Percentiles rank a stretch among this genome's conserved stretches.
phyloP scores from a whole-genome alignment of 345 rosid species.

The Eucalyptus marginata region DNA sequence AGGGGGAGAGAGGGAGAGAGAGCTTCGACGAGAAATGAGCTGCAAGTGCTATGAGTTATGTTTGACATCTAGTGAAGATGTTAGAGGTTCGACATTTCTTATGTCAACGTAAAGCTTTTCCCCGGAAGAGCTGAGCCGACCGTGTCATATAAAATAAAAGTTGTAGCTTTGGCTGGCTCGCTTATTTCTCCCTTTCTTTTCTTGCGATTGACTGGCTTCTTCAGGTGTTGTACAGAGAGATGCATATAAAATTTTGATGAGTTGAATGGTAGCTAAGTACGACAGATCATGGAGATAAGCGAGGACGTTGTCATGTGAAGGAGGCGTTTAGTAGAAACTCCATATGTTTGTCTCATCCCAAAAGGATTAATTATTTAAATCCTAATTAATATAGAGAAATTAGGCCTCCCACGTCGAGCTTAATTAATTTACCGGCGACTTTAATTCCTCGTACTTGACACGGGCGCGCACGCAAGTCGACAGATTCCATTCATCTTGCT shows the following conservation, averaged over 20 bases:
- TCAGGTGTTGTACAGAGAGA: neutral
- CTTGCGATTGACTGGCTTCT: neutral
- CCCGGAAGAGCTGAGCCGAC: neutral
- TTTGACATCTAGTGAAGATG: neutral
- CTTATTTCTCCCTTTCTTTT: neutral
- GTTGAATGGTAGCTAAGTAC: neutral
- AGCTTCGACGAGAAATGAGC: neutral
- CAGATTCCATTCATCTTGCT: neutral
- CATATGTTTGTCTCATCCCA: neutral
- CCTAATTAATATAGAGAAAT: neutral
- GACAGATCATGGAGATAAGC: neutral
- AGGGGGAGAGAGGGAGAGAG: neutral
- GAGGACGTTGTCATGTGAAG: neutral
- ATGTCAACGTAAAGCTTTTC: neutral
- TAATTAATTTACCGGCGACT: too few species aligned
- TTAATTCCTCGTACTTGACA: too few species aligned
- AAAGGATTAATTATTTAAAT: neutral
- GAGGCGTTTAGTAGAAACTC: neutral
- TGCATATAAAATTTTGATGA: neutral
- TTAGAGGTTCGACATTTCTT: neutral
- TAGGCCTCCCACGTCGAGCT: neutral
- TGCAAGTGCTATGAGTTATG: neutral
- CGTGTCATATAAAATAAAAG: neutral
- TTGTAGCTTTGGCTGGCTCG: neutral
- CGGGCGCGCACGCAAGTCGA: neutral